A percentile compares a stretch with the other conserved stretches of the same genome.
Evolutionary conservation across 208 protist genomes (phyloP).

Genomic region (Blechomonas ayalai): DNA sequence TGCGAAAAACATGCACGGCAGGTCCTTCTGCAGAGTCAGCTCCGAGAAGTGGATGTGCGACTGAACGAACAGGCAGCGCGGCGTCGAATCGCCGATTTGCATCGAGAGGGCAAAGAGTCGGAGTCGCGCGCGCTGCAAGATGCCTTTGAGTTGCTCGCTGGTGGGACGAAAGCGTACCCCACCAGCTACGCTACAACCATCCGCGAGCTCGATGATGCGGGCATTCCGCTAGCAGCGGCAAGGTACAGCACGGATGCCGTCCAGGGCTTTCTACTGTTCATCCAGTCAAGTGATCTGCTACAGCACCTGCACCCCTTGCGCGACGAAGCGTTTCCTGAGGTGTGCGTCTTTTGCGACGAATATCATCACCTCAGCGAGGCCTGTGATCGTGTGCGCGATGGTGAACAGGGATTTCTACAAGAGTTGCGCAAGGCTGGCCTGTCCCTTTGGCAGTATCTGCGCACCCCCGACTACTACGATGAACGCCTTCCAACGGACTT

Average conservation of each 20-base stretch:
- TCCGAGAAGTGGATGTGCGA: slow-evolving; percentile 45
- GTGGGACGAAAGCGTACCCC: slow-evolving; percentile 28
- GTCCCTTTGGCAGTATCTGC: slow-evolving; percentile 68
- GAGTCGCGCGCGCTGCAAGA: slow-evolving; percentile 32
- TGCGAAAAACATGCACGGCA: slow-evolving; percentile 42
- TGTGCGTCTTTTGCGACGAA: slow-evolving; percentile 81
- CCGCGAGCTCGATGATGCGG: slow-evolving; percentile 57
- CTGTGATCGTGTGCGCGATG: slow-evolving; percentile 33
- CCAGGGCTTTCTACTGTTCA: slow-evolving; percentile 67
- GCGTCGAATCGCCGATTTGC: slow-evolving; percentile 22
- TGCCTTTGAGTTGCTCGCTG: slow-evolving; percentile 37
- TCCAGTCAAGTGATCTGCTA: slow-evolving; percentile 65
- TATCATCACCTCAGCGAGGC: slow-evolving; percentile 62
- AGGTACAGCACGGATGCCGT: slow-evolving; percentile 84
- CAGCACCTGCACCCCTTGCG: slow-evolving; percentile 55
- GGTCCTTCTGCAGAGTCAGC: slow-evolving; percentile 27
- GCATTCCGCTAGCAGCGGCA: slow-evolving; percentile 66
- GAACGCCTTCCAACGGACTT: slow-evolving; percentile 63
- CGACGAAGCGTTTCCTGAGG: slow-evolving; percentile 63
- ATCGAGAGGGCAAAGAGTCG: slow-evolving; percentile 3
- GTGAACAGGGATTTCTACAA: slow-evolving; percentile 57
- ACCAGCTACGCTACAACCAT: slow-evolving; percentile 49
- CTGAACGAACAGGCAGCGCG: slow-evolving; percentile 31
- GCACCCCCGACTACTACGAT: slow-evolving; percentile 48
- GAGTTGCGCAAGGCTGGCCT: slow-evolving; percentile 59